phyloP scores from a whole-genome alignment of 2,329 filamentous ascomycete genomes.

The Diaporthe ilicicola region DNA sequence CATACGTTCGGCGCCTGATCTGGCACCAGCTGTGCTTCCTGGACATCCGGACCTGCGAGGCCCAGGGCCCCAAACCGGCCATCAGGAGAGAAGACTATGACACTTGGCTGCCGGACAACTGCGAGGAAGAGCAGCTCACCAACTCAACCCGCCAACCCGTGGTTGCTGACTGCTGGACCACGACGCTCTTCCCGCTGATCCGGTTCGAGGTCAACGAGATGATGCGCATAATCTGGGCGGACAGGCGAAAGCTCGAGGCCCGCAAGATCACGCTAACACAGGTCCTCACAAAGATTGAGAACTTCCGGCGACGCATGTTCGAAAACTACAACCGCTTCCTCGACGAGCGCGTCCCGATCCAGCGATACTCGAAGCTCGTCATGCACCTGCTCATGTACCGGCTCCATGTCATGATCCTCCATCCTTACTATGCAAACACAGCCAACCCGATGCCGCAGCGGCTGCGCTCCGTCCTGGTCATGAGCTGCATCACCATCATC shows the following conservation, averaged over 20 bases:
- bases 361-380: constrained; percentile 69
- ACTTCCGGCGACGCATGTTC: constrained; percentile 70
- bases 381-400: constrained; percentile 71
- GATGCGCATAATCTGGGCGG: constrained; percentile 74
- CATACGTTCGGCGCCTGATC: constrained; percentile 74
- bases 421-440: constrained; percentile 68
- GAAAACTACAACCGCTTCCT: constrained; percentile 72
- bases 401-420: constrained; percentile 72
- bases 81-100: constrained; percentile 81
- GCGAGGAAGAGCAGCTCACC: constrained; percentile 71
- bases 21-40: constrained; percentile 84
- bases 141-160: constrained; percentile 47
- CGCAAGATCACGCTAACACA: constrained; percentile 69
- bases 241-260: constrained; percentile 70
- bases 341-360: constrained; percentile 65
- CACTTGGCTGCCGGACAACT: constrained; percentile 75
- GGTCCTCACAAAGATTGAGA: constrained; percentile 73
- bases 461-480: constrained; percentile 69
- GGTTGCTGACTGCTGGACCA: constrained; percentile 68
- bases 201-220: constrained; percentile 79
- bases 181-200: constrained; percentile 72
- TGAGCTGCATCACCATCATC: constrained; percentile 62
- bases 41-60: constrained; percentile 78
- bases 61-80: constrained; percentile 74
- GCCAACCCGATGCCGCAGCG: constrained; percentile 64